A percentile compares a stretch with the other conserved stretches of the same genome.
Evolutionary conservation across 768 basidiomycete species (phyloP).

Genomic region (Amanita inopinata): DNA sequence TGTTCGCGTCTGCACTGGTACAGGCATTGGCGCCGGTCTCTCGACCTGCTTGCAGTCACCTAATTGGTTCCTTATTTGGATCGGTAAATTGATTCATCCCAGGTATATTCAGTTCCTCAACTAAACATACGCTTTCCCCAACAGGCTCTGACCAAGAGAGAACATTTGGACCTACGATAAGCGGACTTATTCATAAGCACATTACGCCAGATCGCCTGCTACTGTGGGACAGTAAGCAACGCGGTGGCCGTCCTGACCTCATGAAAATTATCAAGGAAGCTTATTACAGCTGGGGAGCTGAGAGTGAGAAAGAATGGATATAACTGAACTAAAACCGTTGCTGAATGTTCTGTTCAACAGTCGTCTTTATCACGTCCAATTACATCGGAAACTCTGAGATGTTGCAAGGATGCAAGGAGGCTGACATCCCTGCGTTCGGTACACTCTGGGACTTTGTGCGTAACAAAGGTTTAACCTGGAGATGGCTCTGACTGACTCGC

Average conservation of each 20-base stretch:
- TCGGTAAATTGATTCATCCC: slow-evolving; percentile 29
- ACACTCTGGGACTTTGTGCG: slow-evolving; percentile 63
- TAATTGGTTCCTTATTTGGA: slow-evolving; percentile 76
- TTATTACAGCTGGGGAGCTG: slow-evolving; percentile 61
- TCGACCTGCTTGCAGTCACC: slow-evolving; percentile 73
- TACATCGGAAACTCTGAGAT: slow-evolving; percentile 70
- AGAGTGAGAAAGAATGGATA: slow-evolving; percentile 47
- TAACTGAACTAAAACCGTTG: slow-evolving; percentile 1
- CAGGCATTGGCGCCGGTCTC: slow-evolving; percentile 71
- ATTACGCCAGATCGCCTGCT: slow-evolving; percentile 64
- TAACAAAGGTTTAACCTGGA: slow-evolving; percentile 8
- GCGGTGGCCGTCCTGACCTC: slow-evolving; percentile 67
- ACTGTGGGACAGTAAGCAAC: slow-evolving; percentile 69
- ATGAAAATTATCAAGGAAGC: slow-evolving; percentile 69
- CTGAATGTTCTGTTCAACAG: slow-evolving; percentile 20
- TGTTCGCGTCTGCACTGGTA: slow-evolving; percentile 75
- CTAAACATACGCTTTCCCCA: slow-evolving; percentile 10
- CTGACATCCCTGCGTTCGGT: slow-evolving; percentile 58
- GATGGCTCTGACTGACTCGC: neutral
- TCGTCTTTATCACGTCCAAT: slow-evolving; percentile 83
- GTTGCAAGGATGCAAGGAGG: slow-evolving; percentile 67
- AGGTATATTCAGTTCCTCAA: too few relatives aligned
- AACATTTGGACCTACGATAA: slow-evolving; percentile 64
- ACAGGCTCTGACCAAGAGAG: slow-evolving; percentile 79
- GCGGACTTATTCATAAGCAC: slow-evolving; percentile 59